These are phyloP conservation scores for Tylopilus rubrobrunneus DNA, from an alignment of 768 basidiomycete genomes.

Conservation along the genomic window DNA sequence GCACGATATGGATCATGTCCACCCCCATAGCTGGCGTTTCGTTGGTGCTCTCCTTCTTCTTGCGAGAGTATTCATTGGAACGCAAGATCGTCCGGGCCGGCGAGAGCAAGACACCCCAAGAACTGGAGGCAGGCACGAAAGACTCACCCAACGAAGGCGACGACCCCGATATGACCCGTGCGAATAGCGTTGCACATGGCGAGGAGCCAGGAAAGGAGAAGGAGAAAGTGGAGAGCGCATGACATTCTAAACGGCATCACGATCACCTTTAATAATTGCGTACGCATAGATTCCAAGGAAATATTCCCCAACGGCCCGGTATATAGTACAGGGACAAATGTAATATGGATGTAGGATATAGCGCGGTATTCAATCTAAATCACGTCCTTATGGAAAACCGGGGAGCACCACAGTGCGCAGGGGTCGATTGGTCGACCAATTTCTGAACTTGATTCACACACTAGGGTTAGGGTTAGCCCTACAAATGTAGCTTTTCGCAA, in stretches of 20 bases:
- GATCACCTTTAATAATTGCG: not conserved
- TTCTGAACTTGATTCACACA: no score
- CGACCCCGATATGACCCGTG: not conserved
- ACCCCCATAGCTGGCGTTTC: slow-evolving; percentile 54
- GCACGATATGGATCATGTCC: slow-evolving; percentile 60
- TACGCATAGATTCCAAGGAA: slow-evolving; percentile 2
- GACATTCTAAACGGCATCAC: not conserved
- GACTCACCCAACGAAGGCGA: not conserved
- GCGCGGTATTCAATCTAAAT: no score
- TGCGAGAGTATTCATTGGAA: slow-evolving; percentile 59
- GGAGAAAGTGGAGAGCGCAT: not conserved
- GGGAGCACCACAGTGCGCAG: no score
- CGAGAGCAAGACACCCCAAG: slow-evolving; percentile 24
- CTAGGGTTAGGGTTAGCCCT: no score
- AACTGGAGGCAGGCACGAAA: slow-evolving; percentile 25
- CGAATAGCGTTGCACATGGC: not conserved
- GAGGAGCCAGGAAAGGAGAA: not conserved
- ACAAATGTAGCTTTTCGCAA: no score
- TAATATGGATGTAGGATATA: not conserved
- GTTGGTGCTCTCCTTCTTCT: slow-evolving; percentile 49
- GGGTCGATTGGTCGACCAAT: no score
- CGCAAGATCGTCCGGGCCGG: slow-evolving; percentile 43
- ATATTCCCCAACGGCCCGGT: not conserved
- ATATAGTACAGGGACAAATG: not conserved
- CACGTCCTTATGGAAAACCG: no score